Evolutionary conservation across 257 asterid species (phyloP).

Genomic region (Solanum pinnatisectum): DNA sequence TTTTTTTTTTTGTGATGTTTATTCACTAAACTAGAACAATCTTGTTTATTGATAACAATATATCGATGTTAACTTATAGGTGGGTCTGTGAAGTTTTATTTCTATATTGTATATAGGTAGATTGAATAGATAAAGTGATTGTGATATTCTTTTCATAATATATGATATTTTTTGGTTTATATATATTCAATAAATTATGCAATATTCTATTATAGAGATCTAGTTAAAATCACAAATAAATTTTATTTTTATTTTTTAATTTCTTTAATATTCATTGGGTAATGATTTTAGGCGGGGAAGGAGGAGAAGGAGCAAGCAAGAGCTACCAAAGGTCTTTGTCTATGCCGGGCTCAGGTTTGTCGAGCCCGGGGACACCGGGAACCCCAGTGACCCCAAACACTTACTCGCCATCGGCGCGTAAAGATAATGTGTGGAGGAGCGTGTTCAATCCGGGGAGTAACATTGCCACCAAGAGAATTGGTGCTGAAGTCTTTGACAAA

Average conservation of each 20-base stretch:
- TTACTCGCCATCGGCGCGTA: conserved; percentile 37
- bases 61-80: neutral
- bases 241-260: no score
- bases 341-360: conserved; percentile 25
- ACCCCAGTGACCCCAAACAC: conserved; percentile 53
- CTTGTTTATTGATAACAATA: no score
- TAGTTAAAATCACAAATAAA: neutral
- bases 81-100: neutral
- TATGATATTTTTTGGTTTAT: neutral
- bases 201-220: neutral
- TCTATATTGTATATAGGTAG: neutral
- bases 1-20: neutral
- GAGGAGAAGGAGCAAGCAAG: conserved; percentile 29
- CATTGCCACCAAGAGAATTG: conserved; percentile 58
- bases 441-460: conserved; percentile 97
- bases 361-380: conserved; percentile 20
- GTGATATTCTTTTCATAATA: no score
- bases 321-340: conserved; percentile 43
- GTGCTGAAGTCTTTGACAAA: conserved; percentile 68
- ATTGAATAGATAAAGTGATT: no score
- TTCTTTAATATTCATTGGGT: neutral
- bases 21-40: no score
- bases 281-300: conserved; percentile 10
- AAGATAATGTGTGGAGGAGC: conserved; percentile 92
- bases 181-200: neutral